Percentiles rank a stretch among this genome's conserved stretches.
Evolutionary conservation across 345 rosid genomes (phyloP).

Genomic region (Murraya paniculata): DNA sequence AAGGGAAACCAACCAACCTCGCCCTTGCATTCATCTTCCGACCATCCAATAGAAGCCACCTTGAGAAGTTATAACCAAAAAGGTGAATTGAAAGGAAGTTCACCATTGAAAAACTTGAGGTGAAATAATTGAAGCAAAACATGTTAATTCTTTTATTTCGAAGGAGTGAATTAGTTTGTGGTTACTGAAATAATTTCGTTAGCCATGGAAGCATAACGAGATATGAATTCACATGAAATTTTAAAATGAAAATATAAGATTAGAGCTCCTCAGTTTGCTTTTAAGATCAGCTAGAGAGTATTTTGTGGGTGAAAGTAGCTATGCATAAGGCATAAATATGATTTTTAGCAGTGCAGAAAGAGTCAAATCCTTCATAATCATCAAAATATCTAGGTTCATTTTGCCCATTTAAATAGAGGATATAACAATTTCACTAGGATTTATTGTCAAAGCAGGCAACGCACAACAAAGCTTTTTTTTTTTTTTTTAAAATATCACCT

Average conservation of each 20-base stretch:
- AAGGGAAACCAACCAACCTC: conserved; percentile 93
- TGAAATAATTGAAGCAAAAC: background rate
- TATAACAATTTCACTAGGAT: background rate
- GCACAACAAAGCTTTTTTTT: too few relatives aligned
- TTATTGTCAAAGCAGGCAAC: background rate
- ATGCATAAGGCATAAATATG: background rate
- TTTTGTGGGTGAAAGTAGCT: background rate
- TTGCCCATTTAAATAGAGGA: background rate
- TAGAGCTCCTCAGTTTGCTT: background rate
- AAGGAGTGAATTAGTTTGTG: background rate
- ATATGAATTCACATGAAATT: background rate
- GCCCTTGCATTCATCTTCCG: conserved; percentile 86
- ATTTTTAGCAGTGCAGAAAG: background rate
- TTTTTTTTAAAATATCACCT: too few relatives aligned
- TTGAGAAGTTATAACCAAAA: conserved; percentile 13
- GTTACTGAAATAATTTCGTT: background rate
- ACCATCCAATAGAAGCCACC: conserved; percentile 94
- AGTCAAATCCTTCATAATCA: background rate
- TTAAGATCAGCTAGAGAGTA: background rate
- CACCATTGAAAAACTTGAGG: background rate
- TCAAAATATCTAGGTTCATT: background rate
- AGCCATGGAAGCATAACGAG: background rate
- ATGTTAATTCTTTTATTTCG: background rate
- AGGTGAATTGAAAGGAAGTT: background rate
- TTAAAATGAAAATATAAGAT: background rate